These are phyloP conservation scores for Cruciata laevipes DNA, from an alignment of 257 asterid species.

Conservation along the genomic window DNA sequence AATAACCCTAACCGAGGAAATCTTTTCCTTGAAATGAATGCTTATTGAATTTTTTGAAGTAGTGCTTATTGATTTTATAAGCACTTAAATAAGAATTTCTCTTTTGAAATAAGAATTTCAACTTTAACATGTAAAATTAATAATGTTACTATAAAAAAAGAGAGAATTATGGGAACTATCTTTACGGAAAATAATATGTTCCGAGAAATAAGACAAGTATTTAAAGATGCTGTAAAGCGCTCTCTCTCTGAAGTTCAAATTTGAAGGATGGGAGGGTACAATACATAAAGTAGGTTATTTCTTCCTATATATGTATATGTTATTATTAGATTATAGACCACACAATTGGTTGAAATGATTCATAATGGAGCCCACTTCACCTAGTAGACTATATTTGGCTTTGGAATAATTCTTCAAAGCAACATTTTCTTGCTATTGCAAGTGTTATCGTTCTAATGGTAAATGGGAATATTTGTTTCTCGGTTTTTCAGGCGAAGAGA, in stretches of 20 bases:
- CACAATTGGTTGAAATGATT: background rate
- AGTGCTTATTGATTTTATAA: no score
- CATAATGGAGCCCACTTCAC: background rate
- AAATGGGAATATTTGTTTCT: slow-evolving; percentile 9
- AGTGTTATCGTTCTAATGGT: background rate
- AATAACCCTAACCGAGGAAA: no score
- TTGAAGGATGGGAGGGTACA: background rate
- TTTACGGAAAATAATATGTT: background rate
- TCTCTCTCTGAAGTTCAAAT: background rate
- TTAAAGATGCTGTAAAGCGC: no score
- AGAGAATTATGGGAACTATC: background rate
- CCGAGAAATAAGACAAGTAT: background rate
- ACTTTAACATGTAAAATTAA: background rate
- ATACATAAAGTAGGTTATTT: background rate
- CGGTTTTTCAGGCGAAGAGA: slow-evolving; percentile 79
- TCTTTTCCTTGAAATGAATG: no score
- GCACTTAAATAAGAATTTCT: no score
- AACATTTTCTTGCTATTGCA: background rate
- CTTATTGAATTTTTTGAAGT: no score
- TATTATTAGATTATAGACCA: background rate
- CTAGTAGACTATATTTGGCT: background rate
- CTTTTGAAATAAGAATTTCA: no score
- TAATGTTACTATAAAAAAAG: background rate
- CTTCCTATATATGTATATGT: background rate
- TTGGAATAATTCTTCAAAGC: background rate